Conservation (phyloP, 2,329 filamentous ascomycete genomes). For the Beauveria rudraprayagi region DNA sequence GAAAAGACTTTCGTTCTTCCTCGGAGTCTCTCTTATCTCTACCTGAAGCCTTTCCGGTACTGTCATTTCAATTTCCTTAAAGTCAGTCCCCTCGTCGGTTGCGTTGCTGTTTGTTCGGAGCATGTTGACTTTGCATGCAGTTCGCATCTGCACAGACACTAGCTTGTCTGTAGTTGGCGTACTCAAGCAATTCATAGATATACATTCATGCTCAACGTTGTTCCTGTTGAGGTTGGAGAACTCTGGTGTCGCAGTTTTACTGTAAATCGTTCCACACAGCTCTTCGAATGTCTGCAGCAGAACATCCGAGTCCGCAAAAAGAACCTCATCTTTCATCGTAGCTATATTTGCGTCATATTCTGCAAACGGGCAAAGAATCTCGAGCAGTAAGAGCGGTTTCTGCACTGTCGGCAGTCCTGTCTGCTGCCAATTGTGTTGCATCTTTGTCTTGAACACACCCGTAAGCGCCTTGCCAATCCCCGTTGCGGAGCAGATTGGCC, state of each 20-base stretch:
- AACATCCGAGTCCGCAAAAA: conserved; percentile 50
- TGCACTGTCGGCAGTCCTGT: not conserved
- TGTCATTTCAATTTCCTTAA: not conserved
- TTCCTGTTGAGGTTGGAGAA: not conserved
- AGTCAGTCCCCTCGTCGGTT: conserved; percentile 22
- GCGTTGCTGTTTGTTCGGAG: conserved; percentile 23
- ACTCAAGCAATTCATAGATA: not conserved
- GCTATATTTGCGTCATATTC: conserved; percentile 68
- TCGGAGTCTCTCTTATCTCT: not conserved
- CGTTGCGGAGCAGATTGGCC: conserved; percentile 49
- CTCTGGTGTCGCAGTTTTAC: not conserved
- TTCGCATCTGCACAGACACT: conserved; percentile 20
- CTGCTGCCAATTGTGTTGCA: conserved; percentile 17
- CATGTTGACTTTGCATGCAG: conserved; percentile 24
- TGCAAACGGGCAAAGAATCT: conserved; percentile 51
- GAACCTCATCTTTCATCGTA: conserved; percentile 61
- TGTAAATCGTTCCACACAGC: not conserved
- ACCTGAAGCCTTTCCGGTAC: not conserved
- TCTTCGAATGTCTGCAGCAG: conserved; percentile 37
- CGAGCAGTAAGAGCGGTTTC: conserved; percentile 55
- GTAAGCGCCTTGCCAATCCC: conserved; percentile 54
- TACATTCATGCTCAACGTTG: not conserved
- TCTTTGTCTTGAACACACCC: conserved; percentile 39
- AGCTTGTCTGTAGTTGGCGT: not conserved
- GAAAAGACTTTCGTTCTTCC: too few species aligned